phyloP scores from a whole-genome alignment of 352 stramenopile species.

The Sclerospora graminicola region DNA sequence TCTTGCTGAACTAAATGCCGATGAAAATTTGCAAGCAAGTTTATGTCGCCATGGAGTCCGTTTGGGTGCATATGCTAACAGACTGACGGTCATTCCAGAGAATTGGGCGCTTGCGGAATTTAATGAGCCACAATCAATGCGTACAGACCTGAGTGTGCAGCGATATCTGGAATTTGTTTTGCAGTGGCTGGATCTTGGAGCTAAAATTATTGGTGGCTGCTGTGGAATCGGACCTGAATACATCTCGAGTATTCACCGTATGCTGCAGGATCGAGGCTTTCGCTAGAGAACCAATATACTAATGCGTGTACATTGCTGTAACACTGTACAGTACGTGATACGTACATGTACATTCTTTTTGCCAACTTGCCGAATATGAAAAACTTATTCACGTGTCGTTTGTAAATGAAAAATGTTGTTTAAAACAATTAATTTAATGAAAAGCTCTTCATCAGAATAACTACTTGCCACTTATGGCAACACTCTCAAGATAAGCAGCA shows the following conservation, averaged over 20 bases:
- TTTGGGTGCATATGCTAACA: slow-evolving; percentile 85
- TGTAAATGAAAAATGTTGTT: no score
- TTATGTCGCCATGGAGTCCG: slow-evolving; percentile 14
- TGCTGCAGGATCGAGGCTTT: slow-evolving; percentile 15
- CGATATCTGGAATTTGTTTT: slow-evolving; percentile 64
- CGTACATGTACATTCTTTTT: no score
- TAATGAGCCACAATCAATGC: slow-evolving; percentile 65
- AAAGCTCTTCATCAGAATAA: no score
- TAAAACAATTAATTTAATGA: no score
- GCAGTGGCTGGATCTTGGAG: slow-evolving; percentile 39
- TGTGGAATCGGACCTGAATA: slow-evolving; percentile 85
- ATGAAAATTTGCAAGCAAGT: slow-evolving; percentile 8
- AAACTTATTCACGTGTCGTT: no score
- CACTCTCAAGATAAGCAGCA: slow-evolving; percentile 15
- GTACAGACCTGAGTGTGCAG: slow-evolving; percentile 62
- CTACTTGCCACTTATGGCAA: slow-evolving; percentile 6
- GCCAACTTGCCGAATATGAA: no score
- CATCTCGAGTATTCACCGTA: slow-evolving; percentile 46
- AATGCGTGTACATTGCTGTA: no score
- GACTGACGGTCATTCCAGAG: slow-evolving; percentile 65
- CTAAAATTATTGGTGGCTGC: slow-evolving; percentile 82
- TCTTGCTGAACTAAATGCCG: slow-evolving; percentile 34
- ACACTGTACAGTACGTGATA: no score
- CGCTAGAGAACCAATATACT: slow-evolving; percentile 3
- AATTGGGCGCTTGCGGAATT: slow-evolving; percentile 72